These are phyloP conservation scores for Pelargonium myrrhifolium DNA, from an alignment of 441 rosid genomes.

Conservation along the genomic window DNA sequence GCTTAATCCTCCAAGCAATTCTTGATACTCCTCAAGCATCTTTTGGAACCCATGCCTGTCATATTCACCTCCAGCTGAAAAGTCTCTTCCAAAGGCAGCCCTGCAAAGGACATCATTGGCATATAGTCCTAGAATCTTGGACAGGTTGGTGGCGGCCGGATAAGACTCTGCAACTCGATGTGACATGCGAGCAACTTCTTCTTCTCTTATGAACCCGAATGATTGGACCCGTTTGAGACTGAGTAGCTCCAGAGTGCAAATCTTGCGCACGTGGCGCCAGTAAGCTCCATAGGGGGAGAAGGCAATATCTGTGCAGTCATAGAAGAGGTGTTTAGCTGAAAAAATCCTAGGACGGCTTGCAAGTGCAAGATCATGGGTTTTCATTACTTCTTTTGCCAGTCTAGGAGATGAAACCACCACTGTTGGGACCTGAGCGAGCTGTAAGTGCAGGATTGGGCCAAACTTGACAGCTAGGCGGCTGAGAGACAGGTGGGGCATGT, in stretches of 20 bases:
- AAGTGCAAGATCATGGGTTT: constrained; percentile 41
- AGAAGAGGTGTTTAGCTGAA: constrained; percentile 37
- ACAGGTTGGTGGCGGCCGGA: constrained; percentile 21
- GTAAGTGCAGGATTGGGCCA: constrained; percentile 37
- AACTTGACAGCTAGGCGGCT: constrained; percentile 23
- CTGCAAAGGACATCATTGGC: constrained; percentile 30
- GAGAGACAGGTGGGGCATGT: constrained; percentile 37
- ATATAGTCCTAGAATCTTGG: constrained; percentile 24
- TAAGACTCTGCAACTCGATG: constrained; percentile 19
- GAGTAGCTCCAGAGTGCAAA: constrained; percentile 33
- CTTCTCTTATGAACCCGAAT: constrained; percentile 26
- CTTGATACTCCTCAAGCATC: constrained; percentile 34
- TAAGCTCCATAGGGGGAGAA: constrained; percentile 49
- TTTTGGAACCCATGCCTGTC: constrained; percentile 35
- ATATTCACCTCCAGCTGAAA: constrained; percentile 29
- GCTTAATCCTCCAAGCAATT: constrained; percentile 34
- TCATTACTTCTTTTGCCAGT: constrained; percentile 41
- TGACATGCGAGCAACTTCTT: constrained; percentile 30
- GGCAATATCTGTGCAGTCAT: constrained; percentile 37
- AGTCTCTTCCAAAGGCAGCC: constrained; percentile 20
- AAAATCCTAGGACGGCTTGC: constrained; percentile 35
- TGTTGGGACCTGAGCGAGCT: constrained; percentile 45
- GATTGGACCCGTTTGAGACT: constrained; percentile 31
- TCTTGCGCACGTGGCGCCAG: constrained; percentile 38
- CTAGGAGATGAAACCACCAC: constrained; percentile 39